Conservation (phyloP, 1,284 basidiomycete species). For the Sanguinoderma infundibulare region DNA sequence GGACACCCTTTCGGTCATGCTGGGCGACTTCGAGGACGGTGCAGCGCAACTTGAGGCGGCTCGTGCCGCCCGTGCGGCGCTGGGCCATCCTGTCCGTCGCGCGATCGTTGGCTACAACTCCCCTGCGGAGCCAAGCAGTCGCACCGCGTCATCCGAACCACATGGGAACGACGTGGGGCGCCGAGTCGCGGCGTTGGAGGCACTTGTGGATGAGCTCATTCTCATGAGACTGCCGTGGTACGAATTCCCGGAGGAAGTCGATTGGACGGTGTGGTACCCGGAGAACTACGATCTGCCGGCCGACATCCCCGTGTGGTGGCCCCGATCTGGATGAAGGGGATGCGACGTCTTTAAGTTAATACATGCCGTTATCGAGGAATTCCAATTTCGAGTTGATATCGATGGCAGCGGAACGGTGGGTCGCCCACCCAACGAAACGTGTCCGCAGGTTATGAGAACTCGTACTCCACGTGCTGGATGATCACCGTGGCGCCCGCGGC, state of each 20-base stretch:
- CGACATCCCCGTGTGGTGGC: too few relatives aligned
- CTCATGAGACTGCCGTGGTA: not conserved
- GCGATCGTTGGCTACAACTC: not conserved
- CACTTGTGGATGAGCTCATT: not conserved
- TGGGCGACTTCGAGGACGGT: not conserved
- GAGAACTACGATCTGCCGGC: not conserved
- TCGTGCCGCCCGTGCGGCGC: not conserved
- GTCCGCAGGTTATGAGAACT: too few relatives aligned
- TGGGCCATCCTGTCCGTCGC: not conserved
- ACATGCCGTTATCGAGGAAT: too few relatives aligned
- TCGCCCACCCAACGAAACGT: too few relatives aligned
- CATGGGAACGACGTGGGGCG: too few relatives aligned
- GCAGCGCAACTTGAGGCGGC: not conserved
- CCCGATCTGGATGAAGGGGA: too few relatives aligned
- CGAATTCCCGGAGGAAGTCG: not conserved
- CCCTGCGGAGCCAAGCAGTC: not conserved
- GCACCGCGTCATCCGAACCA: too few relatives aligned
- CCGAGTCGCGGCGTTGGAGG: not conserved
- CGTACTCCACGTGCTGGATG: too few relatives aligned
- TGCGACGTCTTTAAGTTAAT: too few relatives aligned
- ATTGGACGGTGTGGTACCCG: not conserved
- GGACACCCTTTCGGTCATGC: not conserved
- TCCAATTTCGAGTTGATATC: too few relatives aligned
- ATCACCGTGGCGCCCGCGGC: too few relatives aligned
- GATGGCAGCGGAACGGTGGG: too few relatives aligned